A percentile compares a stretch with the other conserved stretches of the same genome.
These are phyloP conservation scores for Plasmodiophora brassicae DNA, from an alignment of 208 protist species.

Conservation along the genomic window DNA sequence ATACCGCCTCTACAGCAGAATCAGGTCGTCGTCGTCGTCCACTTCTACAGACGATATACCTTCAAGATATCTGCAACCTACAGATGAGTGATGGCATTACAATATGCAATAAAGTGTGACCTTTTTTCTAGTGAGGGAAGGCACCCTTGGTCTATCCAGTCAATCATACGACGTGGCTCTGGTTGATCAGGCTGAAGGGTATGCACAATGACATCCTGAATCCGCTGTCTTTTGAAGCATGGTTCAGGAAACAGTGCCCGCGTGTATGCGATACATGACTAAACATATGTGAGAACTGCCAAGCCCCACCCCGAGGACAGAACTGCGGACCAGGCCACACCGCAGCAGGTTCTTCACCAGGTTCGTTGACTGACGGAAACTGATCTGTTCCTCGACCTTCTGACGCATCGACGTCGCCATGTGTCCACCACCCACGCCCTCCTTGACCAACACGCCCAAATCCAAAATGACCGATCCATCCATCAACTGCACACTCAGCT, in stretches of 20 bases:
- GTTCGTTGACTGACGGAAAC: background rate
- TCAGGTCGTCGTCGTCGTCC: too few relatives aligned
- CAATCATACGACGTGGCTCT: background rate
- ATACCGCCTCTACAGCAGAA: too few relatives aligned
- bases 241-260: background rate
- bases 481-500: too few relatives aligned
- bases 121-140: background rate
- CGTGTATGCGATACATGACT: slow-evolving; percentile 24
- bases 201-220: background rate
- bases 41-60: too few relatives aligned
- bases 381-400: background rate
- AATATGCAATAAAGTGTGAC: background rate
- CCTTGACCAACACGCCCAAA: too few relatives aligned
- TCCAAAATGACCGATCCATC: too few relatives aligned
- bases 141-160: slow-evolving; percentile 27
- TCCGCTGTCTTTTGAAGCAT: slow-evolving; percentile 22
- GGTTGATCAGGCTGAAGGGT: background rate
- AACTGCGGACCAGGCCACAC: background rate
- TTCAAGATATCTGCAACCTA: background rate
- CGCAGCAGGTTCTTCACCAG: slow-evolving; percentile 22
- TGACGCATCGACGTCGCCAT: too few relatives aligned
- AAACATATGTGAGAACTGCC: background rate
- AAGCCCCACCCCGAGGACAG: background rate
- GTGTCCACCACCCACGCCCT: too few relatives aligned
- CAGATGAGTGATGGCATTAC: too few relatives aligned